Conservation (phyloP, 2,329 filamentous ascomycete species). For the Ilyonectria sp. region DNA sequence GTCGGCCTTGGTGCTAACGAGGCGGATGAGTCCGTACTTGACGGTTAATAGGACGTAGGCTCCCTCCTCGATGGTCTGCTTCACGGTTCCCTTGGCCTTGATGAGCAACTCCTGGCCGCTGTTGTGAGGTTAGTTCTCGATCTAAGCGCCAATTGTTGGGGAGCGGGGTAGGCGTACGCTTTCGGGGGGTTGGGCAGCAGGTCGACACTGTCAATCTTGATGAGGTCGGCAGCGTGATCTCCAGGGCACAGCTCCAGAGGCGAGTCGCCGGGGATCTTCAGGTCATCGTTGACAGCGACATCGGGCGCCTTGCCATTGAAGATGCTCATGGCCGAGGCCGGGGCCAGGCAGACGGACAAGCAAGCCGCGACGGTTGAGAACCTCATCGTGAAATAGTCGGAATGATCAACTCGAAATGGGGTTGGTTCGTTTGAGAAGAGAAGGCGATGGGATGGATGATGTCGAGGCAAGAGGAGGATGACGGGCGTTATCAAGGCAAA, state of each 20-base stretch:
- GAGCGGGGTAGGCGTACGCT: constrained; percentile 73
- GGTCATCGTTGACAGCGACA: constrained; percentile 64
- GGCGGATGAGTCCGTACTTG: constrained; percentile 93
- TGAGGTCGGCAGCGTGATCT: constrained; percentile 78
- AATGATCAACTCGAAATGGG: not conserved
- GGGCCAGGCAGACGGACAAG: constrained; percentile 61
- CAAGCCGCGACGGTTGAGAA: constrained; percentile 61
- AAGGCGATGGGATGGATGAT: constrained; percentile 35
- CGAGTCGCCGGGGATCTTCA: constrained; percentile 86
- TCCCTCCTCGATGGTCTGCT: constrained; percentile 80
- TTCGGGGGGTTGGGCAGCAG: constrained; percentile 88
- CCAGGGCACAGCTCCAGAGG: constrained; percentile 83
- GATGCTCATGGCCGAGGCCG: constrained; percentile 63
- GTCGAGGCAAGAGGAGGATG: constrained; percentile 22
- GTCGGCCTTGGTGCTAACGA: constrained; percentile 85
- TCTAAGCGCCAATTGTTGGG: constrained; percentile 11
- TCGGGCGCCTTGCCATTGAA: constrained; percentile 52
- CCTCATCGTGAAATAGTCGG: constrained; percentile 49
- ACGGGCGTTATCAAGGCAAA: constrained; percentile 44
- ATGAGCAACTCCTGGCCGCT: constrained; percentile 87
- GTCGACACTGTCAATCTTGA: constrained; percentile 85
- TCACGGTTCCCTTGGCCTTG: constrained; percentile 82
- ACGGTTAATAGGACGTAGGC: constrained; percentile 88
- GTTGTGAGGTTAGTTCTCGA: constrained; percentile 44
- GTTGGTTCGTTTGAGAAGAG: constrained; percentile 24